These are phyloP conservation scores for Alternaria sp. DNA, from an alignment of 2,329 filamentous ascomycete genomes.

Conservation along the genomic window DNA sequence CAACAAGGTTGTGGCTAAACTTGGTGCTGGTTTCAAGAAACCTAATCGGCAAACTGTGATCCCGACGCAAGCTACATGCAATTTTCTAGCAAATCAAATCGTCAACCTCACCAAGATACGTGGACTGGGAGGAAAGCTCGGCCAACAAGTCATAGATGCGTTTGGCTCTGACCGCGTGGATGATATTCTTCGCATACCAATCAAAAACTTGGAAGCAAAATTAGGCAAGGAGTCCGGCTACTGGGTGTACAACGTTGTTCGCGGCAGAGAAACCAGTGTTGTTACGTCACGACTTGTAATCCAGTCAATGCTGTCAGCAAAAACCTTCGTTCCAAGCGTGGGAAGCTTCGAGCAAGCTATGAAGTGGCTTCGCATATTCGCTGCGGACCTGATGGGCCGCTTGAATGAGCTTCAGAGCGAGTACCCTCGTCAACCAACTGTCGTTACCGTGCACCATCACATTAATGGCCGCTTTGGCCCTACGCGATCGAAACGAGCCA, in stretches of 20 bases:
- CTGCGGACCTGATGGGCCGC: constrained; percentile 77
- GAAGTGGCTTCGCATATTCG: constrained; percentile 91
- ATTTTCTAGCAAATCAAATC: constrained; percentile 74
- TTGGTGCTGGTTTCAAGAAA: constrained; percentile 91
- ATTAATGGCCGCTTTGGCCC: no score
- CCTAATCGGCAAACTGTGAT: constrained; percentile 95
- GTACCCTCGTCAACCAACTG: constrained; percentile 84
- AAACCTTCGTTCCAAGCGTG: constrained; percentile 89
- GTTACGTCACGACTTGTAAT: constrained; percentile 88
- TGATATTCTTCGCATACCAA: constrained; percentile 56
- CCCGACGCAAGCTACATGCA: constrained; percentile 79
- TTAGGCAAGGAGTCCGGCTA: no score
- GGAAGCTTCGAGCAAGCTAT: constrained; percentile 79
- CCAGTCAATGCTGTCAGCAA: constrained; percentile 96
- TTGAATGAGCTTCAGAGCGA: constrained; percentile 87
- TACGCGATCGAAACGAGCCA: neutral
- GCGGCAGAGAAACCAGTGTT: no score
- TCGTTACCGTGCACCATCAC: no score
- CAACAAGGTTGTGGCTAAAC: constrained; percentile 95
- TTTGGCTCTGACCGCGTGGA: constrained; percentile 83
- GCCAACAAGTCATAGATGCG: constrained; percentile 79
- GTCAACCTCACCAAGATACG: constrained; percentile 96
- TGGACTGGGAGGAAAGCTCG: constrained; percentile 91
- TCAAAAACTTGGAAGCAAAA: no score
- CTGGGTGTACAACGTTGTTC: no score